These are phyloP conservation scores for Trichoderma sp. DNA, from an alignment of 2,329 filamentous ascomycete species.

Conservation along the genomic window DNA sequence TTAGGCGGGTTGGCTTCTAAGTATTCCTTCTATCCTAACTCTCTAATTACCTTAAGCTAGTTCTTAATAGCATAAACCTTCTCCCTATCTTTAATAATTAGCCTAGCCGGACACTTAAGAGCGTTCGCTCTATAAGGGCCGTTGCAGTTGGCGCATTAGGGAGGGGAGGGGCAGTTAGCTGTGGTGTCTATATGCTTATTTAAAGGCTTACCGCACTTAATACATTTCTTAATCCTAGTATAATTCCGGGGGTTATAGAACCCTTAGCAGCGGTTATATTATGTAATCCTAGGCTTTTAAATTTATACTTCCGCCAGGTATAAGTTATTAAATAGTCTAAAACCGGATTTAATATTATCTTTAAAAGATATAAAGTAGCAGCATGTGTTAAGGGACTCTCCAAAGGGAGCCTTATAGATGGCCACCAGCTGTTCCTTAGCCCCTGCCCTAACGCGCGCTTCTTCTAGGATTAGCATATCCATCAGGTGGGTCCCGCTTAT, in stretches of 20 bases:
- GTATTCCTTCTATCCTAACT: not conserved
- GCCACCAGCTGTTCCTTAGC: not conserved
- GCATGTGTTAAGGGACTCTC: not conserved
- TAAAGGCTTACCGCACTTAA: not conserved
- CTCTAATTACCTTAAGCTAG: too few species aligned
- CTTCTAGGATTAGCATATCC: not conserved
- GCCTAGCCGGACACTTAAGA: not conserved
- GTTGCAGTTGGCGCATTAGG: not conserved
- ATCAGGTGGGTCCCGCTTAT: not conserved
- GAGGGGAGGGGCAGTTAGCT: not conserved
- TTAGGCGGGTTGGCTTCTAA: too few species aligned
- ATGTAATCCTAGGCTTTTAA: not conserved
- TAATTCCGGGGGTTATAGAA: not conserved
- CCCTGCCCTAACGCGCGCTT: not conserved
- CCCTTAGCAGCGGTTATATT: too few species aligned
- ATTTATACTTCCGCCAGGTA: not conserved
- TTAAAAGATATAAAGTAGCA: not conserved
- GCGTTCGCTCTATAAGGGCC: not conserved
- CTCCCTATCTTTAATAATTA: not conserved
- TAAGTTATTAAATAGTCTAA: not conserved
- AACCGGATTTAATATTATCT: not conserved
- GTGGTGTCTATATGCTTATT: not conserved
- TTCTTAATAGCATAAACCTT: not conserved
- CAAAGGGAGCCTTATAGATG: not conserved
- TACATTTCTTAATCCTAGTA: not conserved